A percentile compares a stretch with the other conserved stretches of the same genome.
Evolutionary conservation across 805 yeast species (phyloP).

Genomic region (Yarrowia hollandica): DNA sequence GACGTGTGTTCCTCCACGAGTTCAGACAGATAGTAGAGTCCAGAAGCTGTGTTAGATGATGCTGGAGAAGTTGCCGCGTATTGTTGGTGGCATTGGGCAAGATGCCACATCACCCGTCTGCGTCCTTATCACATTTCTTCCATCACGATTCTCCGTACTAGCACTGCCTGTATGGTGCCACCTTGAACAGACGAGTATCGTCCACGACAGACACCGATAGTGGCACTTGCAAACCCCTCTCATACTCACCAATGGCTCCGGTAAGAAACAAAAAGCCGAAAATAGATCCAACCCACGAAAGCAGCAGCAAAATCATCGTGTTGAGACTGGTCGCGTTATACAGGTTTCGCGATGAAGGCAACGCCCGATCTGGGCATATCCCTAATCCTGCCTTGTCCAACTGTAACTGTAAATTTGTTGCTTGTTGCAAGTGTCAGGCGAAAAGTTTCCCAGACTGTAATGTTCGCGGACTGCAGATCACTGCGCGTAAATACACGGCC

Average conservation of each 20-base stretch:
- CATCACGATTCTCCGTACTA: too few relatives aligned
- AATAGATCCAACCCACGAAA: slow-evolving; percentile 61
- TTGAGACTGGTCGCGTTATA: slow-evolving; percentile 3
- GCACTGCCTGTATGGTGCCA: too few relatives aligned
- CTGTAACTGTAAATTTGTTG: too few relatives aligned
- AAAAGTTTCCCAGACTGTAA: not conserved
- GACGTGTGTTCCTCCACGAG: slow-evolving; percentile 91
- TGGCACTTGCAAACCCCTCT: not conserved
- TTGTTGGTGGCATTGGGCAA: not conserved
- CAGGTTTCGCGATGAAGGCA: not conserved
- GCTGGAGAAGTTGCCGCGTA: not conserved
- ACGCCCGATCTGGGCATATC: slow-evolving; percentile 16
- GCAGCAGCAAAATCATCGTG: slow-evolving; percentile 56
- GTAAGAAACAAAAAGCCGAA: slow-evolving; percentile 56
- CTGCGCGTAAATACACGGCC: not conserved
- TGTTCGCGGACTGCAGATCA: not conserved
- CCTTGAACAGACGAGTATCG: too few relatives aligned
- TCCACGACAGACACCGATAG: too few relatives aligned
- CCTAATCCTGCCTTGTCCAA: slow-evolving; percentile 25
- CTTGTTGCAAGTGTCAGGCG: too few relatives aligned
- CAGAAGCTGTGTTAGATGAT: slow-evolving; percentile 58
- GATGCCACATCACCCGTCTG: too few relatives aligned
- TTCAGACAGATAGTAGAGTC: slow-evolving; percentile 86
- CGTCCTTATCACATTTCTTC: too few relatives aligned
- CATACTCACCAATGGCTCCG: slow-evolving; percentile 43